These are phyloP conservation scores for Arabidopsis thaliana DNA, from an alignment of 345 rosid species.

Conservation along the genomic window TAIR10.1 NC_003070.9:12354001-12354500, in stretches of 20 bases:
- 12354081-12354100: not conserved
- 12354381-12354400: constrained; percentile 71
- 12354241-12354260: constrained; percentile 60
- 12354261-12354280: constrained; percentile 66
- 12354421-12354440: constrained; percentile 35
- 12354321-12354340: constrained; percentile 22
- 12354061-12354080: constrained; percentile 27
- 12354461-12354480: constrained; percentile 5
- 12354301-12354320: not conserved
- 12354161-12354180: constrained; percentile 50
- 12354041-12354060: constrained; percentile 53
- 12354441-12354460: not conserved
- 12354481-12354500: constrained; percentile 41
- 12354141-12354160: constrained; percentile 43
- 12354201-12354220: constrained; percentile 48
- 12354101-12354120: constrained; percentile 1
- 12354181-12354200: constrained; percentile 49
- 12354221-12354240: constrained; percentile 60
- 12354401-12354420: constrained; percentile 41
- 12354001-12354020: constrained; percentile 39
- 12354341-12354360: constrained; percentile 43
- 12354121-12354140: constrained; percentile 4
- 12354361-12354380: constrained; percentile 92
- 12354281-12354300: constrained; percentile 28
- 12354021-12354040: constrained; percentile 39